phyloP scores from a whole-genome alignment of 2,329 filamentous ascomycete species.

The Diaporthe batatas region DNA sequence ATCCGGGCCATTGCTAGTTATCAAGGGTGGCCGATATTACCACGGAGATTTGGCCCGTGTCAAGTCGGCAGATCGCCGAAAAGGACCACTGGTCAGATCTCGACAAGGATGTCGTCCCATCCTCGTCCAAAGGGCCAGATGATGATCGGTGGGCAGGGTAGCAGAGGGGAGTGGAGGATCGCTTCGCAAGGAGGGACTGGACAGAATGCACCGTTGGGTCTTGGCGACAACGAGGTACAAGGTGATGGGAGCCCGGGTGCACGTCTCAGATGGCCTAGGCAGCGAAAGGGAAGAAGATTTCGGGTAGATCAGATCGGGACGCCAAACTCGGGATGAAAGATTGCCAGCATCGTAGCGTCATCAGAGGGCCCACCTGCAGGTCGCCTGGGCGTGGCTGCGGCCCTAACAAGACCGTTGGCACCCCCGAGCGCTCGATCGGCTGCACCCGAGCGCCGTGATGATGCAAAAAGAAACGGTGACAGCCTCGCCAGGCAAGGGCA shows the following conservation, averaged over 20 bases:
- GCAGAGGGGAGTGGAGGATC: constrained; percentile 4
- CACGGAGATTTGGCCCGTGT: constrained; percentile 24
- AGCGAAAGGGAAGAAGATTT: constrained; percentile 14
- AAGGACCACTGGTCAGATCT: constrained; percentile 17
- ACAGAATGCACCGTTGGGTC: background rate
- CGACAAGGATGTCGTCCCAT: constrained; percentile 24
- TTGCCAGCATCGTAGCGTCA: constrained; percentile 31
- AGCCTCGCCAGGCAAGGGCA: constrained; percentile 5
- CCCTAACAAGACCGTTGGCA: constrained; percentile 18
- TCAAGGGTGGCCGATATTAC: constrained; percentile 5
- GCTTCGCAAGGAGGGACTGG: constrained; percentile 15
- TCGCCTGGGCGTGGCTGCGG: constrained; percentile 8
- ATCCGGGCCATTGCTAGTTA: background rate
- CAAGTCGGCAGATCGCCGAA: constrained; percentile 31
- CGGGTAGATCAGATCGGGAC: constrained; percentile 33
- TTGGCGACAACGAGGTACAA: constrained; percentile 6
- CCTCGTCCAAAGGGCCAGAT: constrained; percentile 19
- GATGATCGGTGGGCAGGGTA: constrained; percentile 25
- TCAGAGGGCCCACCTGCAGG: constrained; percentile 29
- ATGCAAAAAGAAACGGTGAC: constrained; percentile 25
- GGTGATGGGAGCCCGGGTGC: constrained; percentile 20
- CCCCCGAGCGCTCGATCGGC: constrained; percentile 27
- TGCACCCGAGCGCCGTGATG: constrained; percentile 29
- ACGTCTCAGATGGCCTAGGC: constrained; percentile 20
- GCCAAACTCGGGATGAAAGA: constrained; percentile 33